Evolutionary conservation across 331 rosid species (phyloP), one percentile per base, ranked within the genome.

Genomic region (Quercus tomentella): DNA sequence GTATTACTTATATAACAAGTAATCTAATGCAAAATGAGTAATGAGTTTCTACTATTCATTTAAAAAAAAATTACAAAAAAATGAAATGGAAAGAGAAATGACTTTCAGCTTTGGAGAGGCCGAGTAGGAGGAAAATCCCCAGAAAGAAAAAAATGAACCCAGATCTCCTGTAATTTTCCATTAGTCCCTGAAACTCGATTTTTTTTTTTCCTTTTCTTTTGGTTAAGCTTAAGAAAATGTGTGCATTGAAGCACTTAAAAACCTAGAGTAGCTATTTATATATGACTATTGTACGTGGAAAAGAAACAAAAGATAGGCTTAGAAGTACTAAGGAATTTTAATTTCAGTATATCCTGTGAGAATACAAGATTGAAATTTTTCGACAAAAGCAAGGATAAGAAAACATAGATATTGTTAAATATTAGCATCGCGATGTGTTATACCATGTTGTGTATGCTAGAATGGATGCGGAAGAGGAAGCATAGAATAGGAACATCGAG

Each of bases 111-210:
- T 35, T 18, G 49, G 76, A 76, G 45, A 43, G 61, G 22, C 60
- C 71, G 73, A 67, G 62, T 8, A 82, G 82, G 70, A 86, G 79
- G 76, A 62, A 37, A 10, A 76, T 43, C 69, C 75, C 89, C 80
- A 79, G 28, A 51, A 63, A 76, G 68, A 72, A 60, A 41, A 78
- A 75, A 54, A 71, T 30, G 56, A 76, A 37, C 16, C 72, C 62
- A 37, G 37, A n/a, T 62, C 72, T 70, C 33, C 15, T 43, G 43
- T 22, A 57, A 16, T 18, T 72, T 30, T 75, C 75, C 78, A 35
- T 65, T 16, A 28, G 51, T 71, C 10, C 49, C 21, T 21, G 15
- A 77, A 22, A 61, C 12, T 54, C 1, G 9, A n/a, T 7, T 7
- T 37, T 1, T 35, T 37, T 35, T 37, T 37, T 7, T 37, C 55